Conservation (phyloP, 371 early-diverging fungal genomes). For the Rhizomucor miehei region DNA sequence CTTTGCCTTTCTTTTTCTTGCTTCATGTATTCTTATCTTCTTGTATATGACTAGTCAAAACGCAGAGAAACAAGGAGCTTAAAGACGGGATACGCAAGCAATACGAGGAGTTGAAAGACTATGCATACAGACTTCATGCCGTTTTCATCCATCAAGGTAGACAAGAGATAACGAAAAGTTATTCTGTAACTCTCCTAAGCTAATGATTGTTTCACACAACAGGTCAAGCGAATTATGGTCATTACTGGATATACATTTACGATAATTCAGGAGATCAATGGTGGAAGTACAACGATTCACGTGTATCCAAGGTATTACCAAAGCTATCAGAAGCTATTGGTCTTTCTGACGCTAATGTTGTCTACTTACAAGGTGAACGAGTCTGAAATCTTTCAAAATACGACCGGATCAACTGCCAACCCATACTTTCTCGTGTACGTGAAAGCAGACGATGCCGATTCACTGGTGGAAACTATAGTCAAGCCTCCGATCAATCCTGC, state of each 20-base stretch:
- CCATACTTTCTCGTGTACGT: slow-evolving; percentile 71
- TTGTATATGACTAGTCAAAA: too few relatives aligned
- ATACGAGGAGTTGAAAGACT: slow-evolving; percentile 34
- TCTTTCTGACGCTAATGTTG: not conserved
- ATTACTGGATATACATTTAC: slow-evolving; percentile 85
- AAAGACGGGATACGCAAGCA: slow-evolving; percentile 22
- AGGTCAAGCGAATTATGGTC: slow-evolving; percentile 76
- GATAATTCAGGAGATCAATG: slow-evolving; percentile 66
- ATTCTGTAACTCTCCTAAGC: not conserved
- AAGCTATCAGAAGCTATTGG: too few relatives aligned
- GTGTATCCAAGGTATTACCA: slow-evolving; percentile 66
- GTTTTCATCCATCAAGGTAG: slow-evolving; percentile 69
- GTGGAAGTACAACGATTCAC: slow-evolving; percentile 83
- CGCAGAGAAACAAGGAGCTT: slow-evolving; percentile 11
- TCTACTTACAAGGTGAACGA: slow-evolving; percentile 34
- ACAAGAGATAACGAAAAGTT: too few relatives aligned
- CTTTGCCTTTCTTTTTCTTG: not conserved
- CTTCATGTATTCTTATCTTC: too few relatives aligned
- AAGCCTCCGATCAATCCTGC: too few relatives aligned
- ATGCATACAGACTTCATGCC: slow-evolving; percentile 62
- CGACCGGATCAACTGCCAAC: slow-evolving; percentile 57
- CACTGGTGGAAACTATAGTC: slow-evolving; percentile 24
- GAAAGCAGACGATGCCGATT: slow-evolving; percentile 24
- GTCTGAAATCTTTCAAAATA: slow-evolving; percentile 53
- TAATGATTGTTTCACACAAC: not conserved